Evolutionary conservation across 495 filamentous ascomycete species (phyloP), one percentile per base, ranked within the genome.

Genomic region (Penicillium subrubescens): DNA sequence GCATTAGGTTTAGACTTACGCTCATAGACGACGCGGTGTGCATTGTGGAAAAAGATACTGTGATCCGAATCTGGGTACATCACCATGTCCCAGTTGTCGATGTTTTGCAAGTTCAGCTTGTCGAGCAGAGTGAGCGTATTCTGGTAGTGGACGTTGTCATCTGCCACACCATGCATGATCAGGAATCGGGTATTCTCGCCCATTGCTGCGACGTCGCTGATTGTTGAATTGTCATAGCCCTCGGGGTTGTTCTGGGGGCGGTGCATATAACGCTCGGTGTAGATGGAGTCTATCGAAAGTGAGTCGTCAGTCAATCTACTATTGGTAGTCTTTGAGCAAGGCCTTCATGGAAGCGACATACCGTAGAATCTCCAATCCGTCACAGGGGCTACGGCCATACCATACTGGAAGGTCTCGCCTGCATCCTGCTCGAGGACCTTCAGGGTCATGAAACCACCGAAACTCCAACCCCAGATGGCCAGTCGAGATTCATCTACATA

Each of bases 381-480:
- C 14, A 99, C 95, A 11, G 95, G 95, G 4, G 96, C 96, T 27
- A 99, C 95, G 14, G 95, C 93, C 92, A 99, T 97, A 33, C 96
- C 95, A 71, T 98, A 99, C 37, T 86, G 87, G 79, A 98, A 99
- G 0, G 94, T 98, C 67, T 86, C 70, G 7, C 95, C 95, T 2
- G 84, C 95, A 75, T 99, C 95, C 65, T 87, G 83, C 78, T 99
- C 95, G 2, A 99, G 84, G 5, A 92, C 93, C 80, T 99, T 99
- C 59, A 99, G 81, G n/a, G 95, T 92, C 87, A 92, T 94, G 82
- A 96, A 99, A 19, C 95, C 95, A 37, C 95, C 95, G 71, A 94
- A 99, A 65, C 91, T 95, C 95, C 95, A 99, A 39, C 95, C 95
- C 95, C 95, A 99, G 70, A 99, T 97, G 1, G 93, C 94, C 62